Base-by-base conservation (phyloP, 305 asterid genomes). In the Fraxinus platypoda region DNA sequence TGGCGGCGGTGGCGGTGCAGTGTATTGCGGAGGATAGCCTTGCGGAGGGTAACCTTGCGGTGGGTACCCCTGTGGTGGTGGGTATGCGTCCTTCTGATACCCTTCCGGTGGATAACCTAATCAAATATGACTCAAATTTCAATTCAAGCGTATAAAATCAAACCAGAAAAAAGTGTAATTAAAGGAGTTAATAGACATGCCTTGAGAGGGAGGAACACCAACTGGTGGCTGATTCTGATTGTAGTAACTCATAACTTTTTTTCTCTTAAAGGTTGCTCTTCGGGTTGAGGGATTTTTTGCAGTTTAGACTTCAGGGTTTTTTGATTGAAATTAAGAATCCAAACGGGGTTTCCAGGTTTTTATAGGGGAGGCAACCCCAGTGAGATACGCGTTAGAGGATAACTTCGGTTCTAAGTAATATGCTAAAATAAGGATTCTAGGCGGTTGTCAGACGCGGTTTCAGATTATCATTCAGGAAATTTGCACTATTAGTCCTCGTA, bases 121-220 rank as follows among this genome's bases (percentile, higher is more conserved):
- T 13, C 23, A 85, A 7, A 59, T 3, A 34, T 75, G 15, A 7
- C 35, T 37, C n/a, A 28, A 28, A 66, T 25, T 8, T 2, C 12
- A 1, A 43, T 74, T 34, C 2, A 49, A 23, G 31, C 0, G 19
- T 13, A 28, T 2, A 41, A 46, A 6, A 8, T 23, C 21, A 66
- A 62, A 31, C 23, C 5, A 25, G 34, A 23, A 71, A 28, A 75
- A 3, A 35, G 21, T 7, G 25, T n/a, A 5, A 33, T 0, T 11
- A 43, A 8, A 3, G 1, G 59, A 7, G 30, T 3, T 1, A 1
- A 23, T 41, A 3, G 1, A 19, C 37, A 41, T 81, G 81, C 97
- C 97, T 89, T 91, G 96, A 62, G 94, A 84, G 6, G 97, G 92
- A 23, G 97, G 96, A 1, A 85, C 93, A 64, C 94, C 94, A 33